Evolutionary conservation across 768 basidiomycete species (phyloP).

Genomic region (Amanita molliuscula): DNA sequence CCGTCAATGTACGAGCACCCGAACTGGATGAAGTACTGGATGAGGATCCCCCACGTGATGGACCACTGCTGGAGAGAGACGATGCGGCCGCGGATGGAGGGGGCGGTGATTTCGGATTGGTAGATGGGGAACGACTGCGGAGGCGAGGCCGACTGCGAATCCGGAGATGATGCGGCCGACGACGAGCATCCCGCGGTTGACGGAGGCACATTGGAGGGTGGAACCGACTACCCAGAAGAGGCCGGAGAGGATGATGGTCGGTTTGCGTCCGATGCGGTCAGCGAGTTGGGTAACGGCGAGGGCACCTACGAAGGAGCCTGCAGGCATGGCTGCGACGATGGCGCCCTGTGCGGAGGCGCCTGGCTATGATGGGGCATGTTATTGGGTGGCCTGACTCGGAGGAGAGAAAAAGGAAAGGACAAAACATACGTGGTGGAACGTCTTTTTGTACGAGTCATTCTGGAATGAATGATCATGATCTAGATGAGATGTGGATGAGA

Average conservation of each 20-base stretch:
- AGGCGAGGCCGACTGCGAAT: conserved; percentile 55
- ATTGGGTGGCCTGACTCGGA: no score
- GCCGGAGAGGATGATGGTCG: conserved; percentile 55
- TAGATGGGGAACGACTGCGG: conserved; percentile 65
- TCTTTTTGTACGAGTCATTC: conserved; percentile 27
- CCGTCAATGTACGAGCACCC: conserved; percentile 68
- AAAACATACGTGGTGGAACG: conserved; percentile 21
- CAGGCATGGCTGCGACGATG: conserved; percentile 74
- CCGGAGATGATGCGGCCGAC: conserved; percentile 61
- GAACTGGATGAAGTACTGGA: conserved; percentile 70
- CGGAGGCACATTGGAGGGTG: conserved; percentile 56
- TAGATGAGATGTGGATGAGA: background rate
- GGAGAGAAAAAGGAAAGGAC: no score
- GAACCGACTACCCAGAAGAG: conserved; percentile 66
- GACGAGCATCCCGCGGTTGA: conserved; percentile 67
- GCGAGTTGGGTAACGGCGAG: conserved; percentile 53
- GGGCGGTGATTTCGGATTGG: conserved; percentile 66
- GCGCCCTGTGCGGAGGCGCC: conserved; percentile 50
- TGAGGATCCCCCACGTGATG: conserved; percentile 69
- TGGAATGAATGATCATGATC: conserved; percentile 10
- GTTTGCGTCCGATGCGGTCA: conserved; percentile 56
- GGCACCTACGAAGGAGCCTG: conserved; percentile 59
- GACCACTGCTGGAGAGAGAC: conserved; percentile 76
- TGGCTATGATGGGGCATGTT: conserved; percentile 18
- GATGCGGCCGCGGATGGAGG: conserved; percentile 62